These are phyloP conservation scores for Buddleja alternifolia DNA, from an alignment of 257 asterid species.

Conservation along the genomic window DNA sequence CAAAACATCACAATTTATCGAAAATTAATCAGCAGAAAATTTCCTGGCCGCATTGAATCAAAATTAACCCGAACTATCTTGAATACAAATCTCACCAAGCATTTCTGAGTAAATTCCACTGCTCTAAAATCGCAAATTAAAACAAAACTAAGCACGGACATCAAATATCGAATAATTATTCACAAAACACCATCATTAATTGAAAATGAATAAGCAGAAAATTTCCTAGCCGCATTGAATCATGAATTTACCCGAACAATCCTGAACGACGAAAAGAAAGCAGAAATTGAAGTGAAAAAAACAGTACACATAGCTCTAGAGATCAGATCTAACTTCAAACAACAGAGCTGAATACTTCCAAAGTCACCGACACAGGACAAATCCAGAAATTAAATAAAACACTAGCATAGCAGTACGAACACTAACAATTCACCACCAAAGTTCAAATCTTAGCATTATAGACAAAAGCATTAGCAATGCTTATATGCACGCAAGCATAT, in stretches of 20 bases:
- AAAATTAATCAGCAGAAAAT: background rate
- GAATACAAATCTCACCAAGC: background rate
- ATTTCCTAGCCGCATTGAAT: background rate
- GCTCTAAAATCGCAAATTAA: background rate
- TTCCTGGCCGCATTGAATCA: background rate
- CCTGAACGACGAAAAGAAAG: too few species aligned
- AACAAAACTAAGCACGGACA: background rate
- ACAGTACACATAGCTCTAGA: slow-evolving; percentile 14
- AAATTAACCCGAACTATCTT: background rate
- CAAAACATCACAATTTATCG: background rate
- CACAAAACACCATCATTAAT: background rate
- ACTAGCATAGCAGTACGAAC: background rate
- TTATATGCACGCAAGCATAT: background rate
- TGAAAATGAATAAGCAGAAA: background rate
- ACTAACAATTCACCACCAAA: background rate
- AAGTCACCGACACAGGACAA: slow-evolving; percentile 27
- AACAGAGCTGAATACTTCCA: background rate
- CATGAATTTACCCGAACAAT: background rate
- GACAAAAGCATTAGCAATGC: background rate
- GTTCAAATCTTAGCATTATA: background rate
- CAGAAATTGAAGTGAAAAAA: background rate
- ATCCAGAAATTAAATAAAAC: background rate
- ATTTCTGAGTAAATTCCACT: background rate
- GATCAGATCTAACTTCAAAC: slow-evolving; percentile 43
- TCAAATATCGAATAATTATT: background rate